phyloP scores from a whole-genome alignment of 2,329 filamentous ascomycete species.

The Alternaria dauci region DNA sequence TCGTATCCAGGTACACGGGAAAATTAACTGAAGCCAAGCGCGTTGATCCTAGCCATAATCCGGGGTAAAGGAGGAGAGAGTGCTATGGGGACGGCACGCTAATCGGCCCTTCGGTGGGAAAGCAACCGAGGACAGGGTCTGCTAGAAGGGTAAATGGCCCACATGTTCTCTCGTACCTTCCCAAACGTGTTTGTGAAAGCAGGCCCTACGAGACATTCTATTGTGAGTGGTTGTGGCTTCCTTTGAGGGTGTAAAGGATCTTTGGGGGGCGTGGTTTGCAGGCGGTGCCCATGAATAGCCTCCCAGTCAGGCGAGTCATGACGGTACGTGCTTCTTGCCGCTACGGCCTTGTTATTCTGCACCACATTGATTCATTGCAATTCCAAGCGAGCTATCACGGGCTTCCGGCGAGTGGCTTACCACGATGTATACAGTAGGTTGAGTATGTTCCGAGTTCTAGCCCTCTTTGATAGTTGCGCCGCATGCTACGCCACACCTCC shows the following conservation, averaged over 20 bases:
- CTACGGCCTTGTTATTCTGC: not conserved
- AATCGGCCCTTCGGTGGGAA: conserved; percentile 27
- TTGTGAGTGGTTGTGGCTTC: not conserved
- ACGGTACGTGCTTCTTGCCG: not conserved
- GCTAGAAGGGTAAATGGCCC: not conserved
- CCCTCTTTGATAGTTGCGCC: not conserved
- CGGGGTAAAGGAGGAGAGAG: conserved; percentile 27
- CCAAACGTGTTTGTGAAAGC: not conserved
- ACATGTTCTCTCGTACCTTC: not conserved
- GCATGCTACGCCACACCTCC: not conserved
- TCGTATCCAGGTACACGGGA: conserved; percentile 23
- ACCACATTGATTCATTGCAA: not conserved
- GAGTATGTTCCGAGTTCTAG: not conserved
- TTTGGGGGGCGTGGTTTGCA: not conserved
- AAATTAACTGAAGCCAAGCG: conserved; percentile 24
- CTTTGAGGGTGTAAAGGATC: not conserved
- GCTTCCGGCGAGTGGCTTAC: not conserved
- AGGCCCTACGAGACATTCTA: no score
- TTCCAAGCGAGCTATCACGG: not conserved
- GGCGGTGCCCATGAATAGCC: not conserved
- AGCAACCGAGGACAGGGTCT: conserved; percentile 21
- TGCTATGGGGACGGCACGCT: conserved; percentile 15
- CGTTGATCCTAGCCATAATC: conserved; percentile 19
- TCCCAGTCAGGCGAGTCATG: not conserved
- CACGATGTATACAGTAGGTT: not conserved